Base-by-base conservation (phyloP, 495 filamentous ascomycete species). In the Penicillium silybi region DNA sequence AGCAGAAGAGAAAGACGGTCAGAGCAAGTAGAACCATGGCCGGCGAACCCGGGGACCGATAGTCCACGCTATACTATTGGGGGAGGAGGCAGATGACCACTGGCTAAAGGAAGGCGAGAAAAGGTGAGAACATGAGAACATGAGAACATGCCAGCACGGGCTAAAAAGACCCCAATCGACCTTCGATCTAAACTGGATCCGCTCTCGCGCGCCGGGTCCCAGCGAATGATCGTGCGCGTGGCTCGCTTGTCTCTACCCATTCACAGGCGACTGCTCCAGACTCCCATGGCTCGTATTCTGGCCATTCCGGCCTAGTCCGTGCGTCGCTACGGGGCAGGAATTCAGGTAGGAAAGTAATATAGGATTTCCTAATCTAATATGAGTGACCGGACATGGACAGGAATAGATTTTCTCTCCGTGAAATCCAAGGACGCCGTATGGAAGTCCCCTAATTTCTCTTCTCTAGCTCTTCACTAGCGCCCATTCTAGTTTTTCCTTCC, bases 211-310 rank as follows among this genome's bases (percentile, higher is more conserved):
- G 48, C 37, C 18, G 22, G 25, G 9, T 17, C 1, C 6, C 16
- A 44, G 46, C 56, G 49, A 63, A 63, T 62, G 41, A 40, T 10
- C 11, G n/a, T 2, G 26, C 20, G 6, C 26, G 27, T 37, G 25
- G 60, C 60, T 63, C 60, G 60, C 60, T 63, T 63, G 57, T 45
- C 57, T 51, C 57, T 60, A 41, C 60, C 60, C 44, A 42, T 41
- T 41, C 29, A 22, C 23, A 38, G 19, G 42, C 32, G 37, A 43
- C 17, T 16, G 38, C 44, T 44, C 47, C 38, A 49, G 45, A 20
- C 56, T 44, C 41, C 16, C 48, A 54, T 45, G 23, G 50, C 57
- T 57, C 58, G 58, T 61, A 61, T 61, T 61, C 50, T 55, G 29
- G 46, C 56, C 56, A 58, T 58, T 58, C 52, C 56, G 52, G 47